These are phyloP conservation scores for Colletotrichum gloeosporioides DNA, from an alignment of 2,329 filamentous ascomycete species.

Conservation along the genomic window DNA sequence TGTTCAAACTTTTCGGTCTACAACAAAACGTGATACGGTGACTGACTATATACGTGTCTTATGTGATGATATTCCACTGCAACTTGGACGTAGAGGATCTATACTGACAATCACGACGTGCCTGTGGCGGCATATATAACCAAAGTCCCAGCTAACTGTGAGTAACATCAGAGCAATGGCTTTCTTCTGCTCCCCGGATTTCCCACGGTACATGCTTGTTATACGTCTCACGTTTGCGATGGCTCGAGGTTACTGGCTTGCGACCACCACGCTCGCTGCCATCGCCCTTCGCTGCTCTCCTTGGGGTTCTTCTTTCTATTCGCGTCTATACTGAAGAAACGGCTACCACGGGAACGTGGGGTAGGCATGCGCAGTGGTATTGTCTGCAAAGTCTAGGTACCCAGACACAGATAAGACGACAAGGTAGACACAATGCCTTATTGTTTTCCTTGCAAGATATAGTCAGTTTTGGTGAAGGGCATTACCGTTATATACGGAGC, in stretches of 20 bases:
- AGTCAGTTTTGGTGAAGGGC: fast-evolving
- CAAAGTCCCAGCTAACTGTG: background rate
- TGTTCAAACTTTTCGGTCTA: background rate
- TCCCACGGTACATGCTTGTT: background rate
- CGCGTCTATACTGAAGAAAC: background rate
- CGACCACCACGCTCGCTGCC: background rate
- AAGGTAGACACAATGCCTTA: background rate
- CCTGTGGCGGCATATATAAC: background rate
- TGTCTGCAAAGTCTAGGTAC: background rate
- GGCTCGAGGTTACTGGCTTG: background rate
- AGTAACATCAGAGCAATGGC: background rate
- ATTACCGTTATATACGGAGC: background rate
- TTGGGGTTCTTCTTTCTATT: background rate
- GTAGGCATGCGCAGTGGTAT: background rate
- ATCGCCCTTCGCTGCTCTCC: background rate
- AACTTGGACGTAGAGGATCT: background rate
- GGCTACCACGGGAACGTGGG: too few species aligned
- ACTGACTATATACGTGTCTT: background rate
- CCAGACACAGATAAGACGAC: background rate
- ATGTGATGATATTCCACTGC: background rate
- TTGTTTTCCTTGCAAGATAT: background rate
- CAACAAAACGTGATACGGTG: background rate
- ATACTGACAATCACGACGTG: background rate
- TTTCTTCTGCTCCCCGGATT: background rate
- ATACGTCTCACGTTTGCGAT: background rate